phyloP scores from a whole-genome alignment of 768 basidiomycete genomes.

The Suillus americanus region DNA sequence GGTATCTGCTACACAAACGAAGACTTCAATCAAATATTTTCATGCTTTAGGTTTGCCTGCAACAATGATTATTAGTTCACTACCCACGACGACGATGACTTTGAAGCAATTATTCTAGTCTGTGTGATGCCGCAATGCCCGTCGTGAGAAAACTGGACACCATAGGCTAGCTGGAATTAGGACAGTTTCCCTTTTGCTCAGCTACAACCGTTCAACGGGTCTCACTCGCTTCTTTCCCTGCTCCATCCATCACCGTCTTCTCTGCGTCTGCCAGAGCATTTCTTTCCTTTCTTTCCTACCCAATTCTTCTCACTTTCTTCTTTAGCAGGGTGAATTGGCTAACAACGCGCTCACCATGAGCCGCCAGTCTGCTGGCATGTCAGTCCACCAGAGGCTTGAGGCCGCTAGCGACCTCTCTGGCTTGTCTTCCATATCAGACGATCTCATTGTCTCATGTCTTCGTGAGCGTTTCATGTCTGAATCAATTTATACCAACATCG shows the following conservation, averaged over 20 bases:
- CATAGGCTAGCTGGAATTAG: slow-evolving; percentile 13
- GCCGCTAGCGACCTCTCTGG: slow-evolving; percentile 66
- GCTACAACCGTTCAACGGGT: slow-evolving; percentile 4
- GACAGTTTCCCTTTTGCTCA: slow-evolving; percentile 21
- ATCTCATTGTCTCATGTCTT: slow-evolving; percentile 80
- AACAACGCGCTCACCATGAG: slow-evolving; percentile 25
- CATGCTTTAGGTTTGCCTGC: not conserved
- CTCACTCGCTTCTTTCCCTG: slow-evolving; percentile 17
- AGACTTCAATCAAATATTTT: not conserved
- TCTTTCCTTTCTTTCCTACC: slow-evolving; percentile 2
- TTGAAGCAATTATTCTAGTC: not conserved
- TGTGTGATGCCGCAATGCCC: slow-evolving; percentile 17
- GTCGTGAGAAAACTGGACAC: slow-evolving; percentile 8
- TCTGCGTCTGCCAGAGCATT: slow-evolving; percentile 7
- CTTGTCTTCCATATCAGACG: slow-evolving; percentile 72
- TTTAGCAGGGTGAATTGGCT: slow-evolving; percentile 5
- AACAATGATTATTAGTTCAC: not conserved
- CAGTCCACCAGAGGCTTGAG: slow-evolving; percentile 70
- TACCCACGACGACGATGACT: not conserved
- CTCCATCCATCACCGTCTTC: slow-evolving; percentile 10
- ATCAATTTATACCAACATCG: slow-evolving; percentile 74
- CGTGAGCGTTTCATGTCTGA: slow-evolving; percentile 87
- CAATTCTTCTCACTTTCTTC: not conserved
- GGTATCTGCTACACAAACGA: not conserved
- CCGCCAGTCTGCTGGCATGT: slow-evolving; percentile 45